phyloP scores from a whole-genome alignment of 2,329 filamentous ascomycete species.

The Xylaria hypoxylon region DNA sequence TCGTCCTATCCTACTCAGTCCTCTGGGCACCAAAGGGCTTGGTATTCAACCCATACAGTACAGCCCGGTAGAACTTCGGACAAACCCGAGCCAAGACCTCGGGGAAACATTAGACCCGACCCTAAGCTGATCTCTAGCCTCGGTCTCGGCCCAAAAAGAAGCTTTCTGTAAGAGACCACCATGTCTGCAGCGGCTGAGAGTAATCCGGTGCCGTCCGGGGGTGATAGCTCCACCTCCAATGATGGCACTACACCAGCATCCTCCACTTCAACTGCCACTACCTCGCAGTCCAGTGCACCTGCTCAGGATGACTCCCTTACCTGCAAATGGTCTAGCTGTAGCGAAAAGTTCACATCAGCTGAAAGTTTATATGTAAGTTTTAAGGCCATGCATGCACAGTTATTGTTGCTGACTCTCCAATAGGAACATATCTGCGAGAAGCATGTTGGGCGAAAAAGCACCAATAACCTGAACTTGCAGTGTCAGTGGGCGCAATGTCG shows the following conservation, averaged over 20 bases:
- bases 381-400: not conserved
- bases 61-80: slow-evolving; percentile 27
- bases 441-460: slow-evolving; percentile 98
- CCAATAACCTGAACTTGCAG: slow-evolving; percentile 96
- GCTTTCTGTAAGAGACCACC: slow-evolving; percentile 17
- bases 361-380: slow-evolving; percentile 68
- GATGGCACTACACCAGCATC: slow-evolving; percentile 63
- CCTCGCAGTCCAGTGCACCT: slow-evolving; percentile 56
- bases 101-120: slow-evolving; percentile 22
- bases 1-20: slow-evolving; percentile 18
- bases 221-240: slow-evolving; percentile 61
- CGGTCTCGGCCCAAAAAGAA: slow-evolving; percentile 16
- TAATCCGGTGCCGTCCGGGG: slow-evolving; percentile 46
- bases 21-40: slow-evolving; percentile 31
- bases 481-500: slow-evolving; percentile 98
- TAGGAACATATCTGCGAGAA: slow-evolving; percentile 98
- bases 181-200: slow-evolving; percentile 49
- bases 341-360: slow-evolving; percentile 67
- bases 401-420: slow-evolving; percentile 21
- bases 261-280: slow-evolving; percentile 60
- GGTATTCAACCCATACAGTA: slow-evolving; percentile 17
- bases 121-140: slow-evolving; percentile 9
- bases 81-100: not conserved
- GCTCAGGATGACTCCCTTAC: slow-evolving; percentile 65
- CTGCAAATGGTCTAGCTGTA: slow-evolving; percentile 71